phyloP scores from a whole-genome alignment of 148 eudicot genomes.

The Cornus controversa region DNA sequence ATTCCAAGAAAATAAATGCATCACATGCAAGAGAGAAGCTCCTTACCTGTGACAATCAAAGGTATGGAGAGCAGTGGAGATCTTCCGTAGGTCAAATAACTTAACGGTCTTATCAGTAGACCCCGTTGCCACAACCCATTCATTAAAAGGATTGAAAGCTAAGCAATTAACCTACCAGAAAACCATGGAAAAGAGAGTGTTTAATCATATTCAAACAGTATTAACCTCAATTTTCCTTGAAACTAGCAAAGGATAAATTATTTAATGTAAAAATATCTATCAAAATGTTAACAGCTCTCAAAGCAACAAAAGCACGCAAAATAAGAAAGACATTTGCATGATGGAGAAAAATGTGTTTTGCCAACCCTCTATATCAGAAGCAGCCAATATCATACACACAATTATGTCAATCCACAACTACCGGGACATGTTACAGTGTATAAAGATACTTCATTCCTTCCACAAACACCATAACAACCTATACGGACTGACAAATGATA shows the following conservation, averaged over 20 bases:
- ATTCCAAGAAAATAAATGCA: too few species aligned
- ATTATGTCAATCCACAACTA: background rate
- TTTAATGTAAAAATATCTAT: background rate
- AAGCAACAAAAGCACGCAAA: background rate
- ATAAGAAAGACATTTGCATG: background rate
- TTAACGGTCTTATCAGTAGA: conserved; percentile 77
- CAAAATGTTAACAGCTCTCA: background rate
- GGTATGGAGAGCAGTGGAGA: conserved; percentile 52
- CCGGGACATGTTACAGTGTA: background rate
- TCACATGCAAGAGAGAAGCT: background rate
- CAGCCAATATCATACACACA: background rate
- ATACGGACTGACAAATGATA: conserved; percentile 12
- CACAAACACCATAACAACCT: background rate
- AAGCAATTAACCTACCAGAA: conserved; percentile 63
- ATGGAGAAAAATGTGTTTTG: background rate
- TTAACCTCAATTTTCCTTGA: background rate
- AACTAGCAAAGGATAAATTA: too few species aligned
- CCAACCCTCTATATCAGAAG: background rate
- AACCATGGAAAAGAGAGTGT: conserved; percentile 1
- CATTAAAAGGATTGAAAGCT: conserved; percentile 81
- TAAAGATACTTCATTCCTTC: background rate
- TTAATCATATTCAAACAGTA: background rate
- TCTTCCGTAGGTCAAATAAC: conserved; percentile 60
- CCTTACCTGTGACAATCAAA: conserved; percentile 76
- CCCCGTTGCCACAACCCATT: conserved; percentile 79